phyloP scores from a whole-genome alignment of 306 rosid genomes.

The Sophora flavescens region DNA sequence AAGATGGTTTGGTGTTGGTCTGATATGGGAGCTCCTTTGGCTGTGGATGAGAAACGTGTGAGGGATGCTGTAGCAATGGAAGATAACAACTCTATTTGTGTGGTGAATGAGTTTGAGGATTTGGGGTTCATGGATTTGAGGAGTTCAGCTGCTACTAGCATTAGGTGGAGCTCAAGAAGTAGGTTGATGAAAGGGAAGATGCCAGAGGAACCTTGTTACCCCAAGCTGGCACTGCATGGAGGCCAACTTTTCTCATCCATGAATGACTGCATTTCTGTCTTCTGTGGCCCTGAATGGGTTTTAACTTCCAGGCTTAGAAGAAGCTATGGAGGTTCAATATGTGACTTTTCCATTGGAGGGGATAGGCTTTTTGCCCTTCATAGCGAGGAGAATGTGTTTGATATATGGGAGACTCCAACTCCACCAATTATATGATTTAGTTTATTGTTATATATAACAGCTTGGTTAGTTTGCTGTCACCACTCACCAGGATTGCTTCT shows the following conservation, averaged over 20 bases:
- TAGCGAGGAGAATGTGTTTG: conserved; percentile 94
- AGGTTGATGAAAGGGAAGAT: conserved; percentile 82
- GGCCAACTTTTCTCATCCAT: conserved; percentile 96
- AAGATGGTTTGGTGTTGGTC: conserved; percentile 97
- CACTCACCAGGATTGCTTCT: conserved; percentile 45
- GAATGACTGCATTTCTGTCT: conserved; percentile 91
- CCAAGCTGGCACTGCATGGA: conserved; percentile 81
- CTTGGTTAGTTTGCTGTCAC: conserved; percentile 43
- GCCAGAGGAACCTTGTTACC: conserved; percentile 96
- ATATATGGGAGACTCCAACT: conserved; percentile 94
- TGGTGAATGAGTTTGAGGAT: conserved; percentile 93
- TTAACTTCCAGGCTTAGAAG: conserved; percentile 84
- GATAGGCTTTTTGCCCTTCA: conserved; percentile 94
- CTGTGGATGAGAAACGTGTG: conserved; percentile 78
- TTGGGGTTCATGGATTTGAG: conserved; percentile 93
- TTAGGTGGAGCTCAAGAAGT: conserved; percentile 94
- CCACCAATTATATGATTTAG: conserved; percentile 68
- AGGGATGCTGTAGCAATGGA: conserved; percentile 96
- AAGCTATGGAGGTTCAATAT: conserved; percentile 87
- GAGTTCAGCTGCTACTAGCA: conserved; percentile 62
- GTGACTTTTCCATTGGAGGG: conserved; percentile 95
- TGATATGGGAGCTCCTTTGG: conserved; percentile 69
- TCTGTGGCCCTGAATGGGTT: conserved; percentile 94
- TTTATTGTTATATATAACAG: neutral
- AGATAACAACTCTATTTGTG: conserved; percentile 77